These are phyloP conservation scores for Coniophora puteana DNA, from an alignment of 1,284 basidiomycete genomes.

Conservation along the genomic window DNA sequence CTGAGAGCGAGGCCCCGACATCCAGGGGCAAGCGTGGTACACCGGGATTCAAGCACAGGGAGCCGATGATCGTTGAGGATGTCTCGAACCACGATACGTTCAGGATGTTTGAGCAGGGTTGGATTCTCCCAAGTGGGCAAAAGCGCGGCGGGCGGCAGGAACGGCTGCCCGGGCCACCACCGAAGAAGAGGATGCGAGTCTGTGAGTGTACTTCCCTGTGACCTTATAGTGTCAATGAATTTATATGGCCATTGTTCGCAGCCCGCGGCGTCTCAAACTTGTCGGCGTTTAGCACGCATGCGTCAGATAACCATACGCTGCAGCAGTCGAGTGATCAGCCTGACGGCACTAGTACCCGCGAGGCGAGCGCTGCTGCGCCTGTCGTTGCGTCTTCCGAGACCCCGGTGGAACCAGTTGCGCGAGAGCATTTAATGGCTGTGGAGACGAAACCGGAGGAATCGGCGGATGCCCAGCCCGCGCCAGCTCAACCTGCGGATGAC, in stretches of 20 bases:
- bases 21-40: no score
- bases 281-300: conserved; percentile 46
- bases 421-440: no score
- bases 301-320: conserved; percentile 46
- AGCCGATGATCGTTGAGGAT: conserved; percentile 54
- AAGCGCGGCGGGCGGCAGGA: conserved; percentile 55
- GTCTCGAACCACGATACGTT: conserved; percentile 77
- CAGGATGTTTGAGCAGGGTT: conserved; percentile 81
- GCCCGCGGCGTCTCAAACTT: conserved; percentile 45
- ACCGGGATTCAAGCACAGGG: no score
- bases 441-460: no score
- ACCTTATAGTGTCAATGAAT: background rate
- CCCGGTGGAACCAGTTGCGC: no score
- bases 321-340: no score
- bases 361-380: no score
- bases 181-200: conserved; percentile 51
- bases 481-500: no score
- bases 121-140: conserved; percentile 81
- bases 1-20: conserved; percentile 24
- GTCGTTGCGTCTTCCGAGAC: no score
- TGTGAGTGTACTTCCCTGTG: conserved; percentile 12
- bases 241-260: conserved; percentile 9
- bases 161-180: conserved; percentile 33
- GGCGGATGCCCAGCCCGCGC: no score
- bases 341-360: no score